A percentile compares a stretch with the other conserved stretches of the same genome.
These are phyloP conservation scores for Penicillium manginii DNA, from an alignment of 495 filamentous ascomycete genomes.

Conservation along the genomic window DNA sequence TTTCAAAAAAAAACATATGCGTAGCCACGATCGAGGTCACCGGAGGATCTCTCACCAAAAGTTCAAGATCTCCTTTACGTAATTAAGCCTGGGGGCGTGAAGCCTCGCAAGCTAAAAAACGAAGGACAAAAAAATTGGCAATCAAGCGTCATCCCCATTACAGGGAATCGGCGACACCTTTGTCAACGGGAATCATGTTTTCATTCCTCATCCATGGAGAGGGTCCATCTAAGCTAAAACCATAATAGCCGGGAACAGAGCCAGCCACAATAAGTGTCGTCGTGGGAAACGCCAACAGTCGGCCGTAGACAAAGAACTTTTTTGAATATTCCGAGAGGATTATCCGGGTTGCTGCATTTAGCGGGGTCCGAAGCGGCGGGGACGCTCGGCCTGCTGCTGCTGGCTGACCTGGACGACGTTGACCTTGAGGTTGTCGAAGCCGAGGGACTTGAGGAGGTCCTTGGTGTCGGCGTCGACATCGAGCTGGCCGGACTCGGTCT, in stretches of 20 bases:
- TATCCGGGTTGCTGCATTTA: slow-evolving; percentile 35
- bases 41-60: slow-evolving; percentile 10
- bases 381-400: slow-evolving; percentile 80
- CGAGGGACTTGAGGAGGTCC: slow-evolving; percentile 96
- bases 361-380: slow-evolving; percentile 63
- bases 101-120: slow-evolving; percentile 33
- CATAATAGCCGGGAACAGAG: slow-evolving; percentile 29
- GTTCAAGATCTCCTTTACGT: slow-evolving; percentile 28
- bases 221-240: slow-evolving; percentile 41
- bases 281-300: slow-evolving; percentile 36
- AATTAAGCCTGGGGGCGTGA: slow-evolving; percentile 12
- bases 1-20: slow-evolving; percentile 4
- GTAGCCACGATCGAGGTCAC: slow-evolving; percentile 17
- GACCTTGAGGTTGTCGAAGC: slow-evolving; percentile 96
- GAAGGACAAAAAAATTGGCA: slow-evolving; percentile 64
- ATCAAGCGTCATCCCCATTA: slow-evolving; percentile 82
- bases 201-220: slow-evolving; percentile 55
- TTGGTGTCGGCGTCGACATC: slow-evolving; percentile 97
- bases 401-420: slow-evolving; percentile 88
- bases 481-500: slow-evolving; percentile 87
- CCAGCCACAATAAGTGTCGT: slow-evolving; percentile 30
- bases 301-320: slow-evolving; percentile 42
- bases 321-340: slow-evolving; percentile 21
- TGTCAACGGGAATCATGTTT: slow-evolving; percentile 60
- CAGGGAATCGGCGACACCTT: slow-evolving; percentile 90